Evolutionary conservation across 805 yeast species (phyloP), one percentile per base, ranked within the genome.

Genomic region (Blastobotrys chiropterorum): DNA sequence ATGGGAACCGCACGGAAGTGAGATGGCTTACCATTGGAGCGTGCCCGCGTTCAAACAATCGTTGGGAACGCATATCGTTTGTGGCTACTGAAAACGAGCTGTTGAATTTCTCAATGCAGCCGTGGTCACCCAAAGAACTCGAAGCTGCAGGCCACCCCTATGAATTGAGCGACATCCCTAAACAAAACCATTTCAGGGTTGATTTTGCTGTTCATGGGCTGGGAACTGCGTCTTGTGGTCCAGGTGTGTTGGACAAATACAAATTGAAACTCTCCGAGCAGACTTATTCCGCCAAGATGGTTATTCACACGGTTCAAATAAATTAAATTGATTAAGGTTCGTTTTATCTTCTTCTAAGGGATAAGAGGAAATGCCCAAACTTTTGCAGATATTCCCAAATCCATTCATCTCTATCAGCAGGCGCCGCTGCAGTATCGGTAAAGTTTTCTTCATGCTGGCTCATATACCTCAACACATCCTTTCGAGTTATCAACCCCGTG

Each of bases 401-500:
- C 46, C 47, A 46, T n/a, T 47, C 21, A 38, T 58, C 62, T 48
- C 53, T 16, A 52, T 57, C 55, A 41, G 57, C 60, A 11, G 34
- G 34, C 3, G 55, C 58, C 13, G 57, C 57, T 13, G 53, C 43
- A 14, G 48, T 54, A 38, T 50, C 51, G 2, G 49, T 48, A 15
- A 34, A 22, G 38, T 48, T 45, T 8, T 42, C 11, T 13, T 40
- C 22, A 26, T 42, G 34, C n/a, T 41, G 44, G 17, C 20, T 17
- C 34, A 41, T 19, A 51, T 60, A 88, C 55, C 83, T 74, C 48
- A 90, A 67, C 15, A 92, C 72, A 62, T 90, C 98, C 62, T 94
- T 94, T 52, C 90, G 76, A 0, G 96, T 88, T 1, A 95, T 70
- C n/a, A 88, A 62, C 0, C 99, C 99, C 14, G 74, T 75, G 2